phyloP scores from a whole-genome alignment of 129 eudicot genomes.

The Centaurea solstitialis region DNA sequence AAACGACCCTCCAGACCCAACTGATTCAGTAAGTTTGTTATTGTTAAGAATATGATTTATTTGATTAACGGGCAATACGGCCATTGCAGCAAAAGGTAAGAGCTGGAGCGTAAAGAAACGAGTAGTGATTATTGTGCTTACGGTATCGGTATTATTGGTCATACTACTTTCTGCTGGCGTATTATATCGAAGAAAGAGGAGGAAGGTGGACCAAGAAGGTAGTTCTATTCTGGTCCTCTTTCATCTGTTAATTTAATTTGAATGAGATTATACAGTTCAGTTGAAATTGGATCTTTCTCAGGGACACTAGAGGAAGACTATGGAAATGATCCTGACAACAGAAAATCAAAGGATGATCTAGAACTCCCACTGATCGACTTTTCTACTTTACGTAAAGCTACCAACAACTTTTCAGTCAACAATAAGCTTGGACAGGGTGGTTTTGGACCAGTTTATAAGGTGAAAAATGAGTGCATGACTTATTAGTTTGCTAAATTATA shows the following conservation, averaged over 20 bases:
- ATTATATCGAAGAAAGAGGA: neutral
- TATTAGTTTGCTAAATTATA: no score
- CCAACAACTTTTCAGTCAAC: no score
- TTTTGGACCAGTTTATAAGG: no score
- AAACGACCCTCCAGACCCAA: no score
- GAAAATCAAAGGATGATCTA: neutral
- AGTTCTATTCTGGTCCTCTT: neutral
- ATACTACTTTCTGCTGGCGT: no score
- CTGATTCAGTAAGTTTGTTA: neutral
- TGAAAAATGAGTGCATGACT: no score
- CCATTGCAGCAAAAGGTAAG: neutral
- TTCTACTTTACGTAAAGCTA: no score
- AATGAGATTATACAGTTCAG: neutral
- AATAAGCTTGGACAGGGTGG: no score
- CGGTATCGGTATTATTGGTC: neutral
- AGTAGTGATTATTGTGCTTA: neutral
- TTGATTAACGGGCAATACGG: neutral
- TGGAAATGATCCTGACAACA: neutral
- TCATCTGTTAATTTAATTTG: neutral
- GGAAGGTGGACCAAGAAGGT: constrained; percentile 5
- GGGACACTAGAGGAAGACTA: neutral
- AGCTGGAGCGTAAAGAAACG: neutral
- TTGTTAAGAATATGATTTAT: neutral
- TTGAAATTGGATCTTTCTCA: neutral
- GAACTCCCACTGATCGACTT: no score